Percentiles rank a stretch among this genome's conserved stretches.
phyloP scores from a whole-genome alignment of 75 land plant species.

The Pseudotsuga menziesii region DNA sequence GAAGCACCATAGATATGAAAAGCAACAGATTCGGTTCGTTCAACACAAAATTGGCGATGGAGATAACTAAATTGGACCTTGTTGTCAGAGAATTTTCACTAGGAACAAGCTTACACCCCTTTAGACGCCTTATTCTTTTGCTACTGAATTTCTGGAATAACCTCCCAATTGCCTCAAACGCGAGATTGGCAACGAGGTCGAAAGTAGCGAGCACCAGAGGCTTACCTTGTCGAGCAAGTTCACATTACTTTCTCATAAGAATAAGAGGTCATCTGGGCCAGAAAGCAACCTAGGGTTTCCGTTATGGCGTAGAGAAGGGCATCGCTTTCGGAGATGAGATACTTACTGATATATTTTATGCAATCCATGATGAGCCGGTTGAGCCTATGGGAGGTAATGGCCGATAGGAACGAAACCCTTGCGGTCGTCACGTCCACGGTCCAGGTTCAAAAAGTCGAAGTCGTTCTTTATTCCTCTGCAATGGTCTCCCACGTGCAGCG shows the following conservation, averaged over 20 bases:
- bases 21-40: conserved; percentile 70
- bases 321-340: conserved; percentile 58
- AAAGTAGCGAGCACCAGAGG: conserved; percentile 83
- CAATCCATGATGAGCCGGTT: conserved; percentile 57
- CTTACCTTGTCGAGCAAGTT: conserved; percentile 68
- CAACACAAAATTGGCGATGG: conserved; percentile 83
- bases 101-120: conserved; percentile 89
- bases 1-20: conserved; percentile 71
- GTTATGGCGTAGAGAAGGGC: conserved; percentile 70
- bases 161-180: conserved; percentile 87
- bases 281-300: conserved; percentile 83
- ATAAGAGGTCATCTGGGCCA: conserved; percentile 89
- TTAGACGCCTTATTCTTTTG: conserved; percentile 90
- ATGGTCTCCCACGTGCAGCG: conserved; percentile 91
- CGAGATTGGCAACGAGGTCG: conserved; percentile 73
- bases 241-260: conserved; percentile 68
- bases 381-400: conserved; percentile 84
- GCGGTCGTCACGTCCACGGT: conserved; percentile 98
- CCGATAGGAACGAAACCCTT: conserved; percentile 75
- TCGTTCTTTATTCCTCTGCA: conserved; percentile 74
- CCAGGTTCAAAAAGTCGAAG: conserved; percentile 95
- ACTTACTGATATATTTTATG: conserved; percentile 65
- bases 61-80: conserved; percentile 75
- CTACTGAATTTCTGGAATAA: conserved; percentile 84
- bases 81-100: conserved; percentile 91